Conservation (phyloP, 2,329 filamentous ascomycete species). For the Colletotrichum magnum region DNA sequence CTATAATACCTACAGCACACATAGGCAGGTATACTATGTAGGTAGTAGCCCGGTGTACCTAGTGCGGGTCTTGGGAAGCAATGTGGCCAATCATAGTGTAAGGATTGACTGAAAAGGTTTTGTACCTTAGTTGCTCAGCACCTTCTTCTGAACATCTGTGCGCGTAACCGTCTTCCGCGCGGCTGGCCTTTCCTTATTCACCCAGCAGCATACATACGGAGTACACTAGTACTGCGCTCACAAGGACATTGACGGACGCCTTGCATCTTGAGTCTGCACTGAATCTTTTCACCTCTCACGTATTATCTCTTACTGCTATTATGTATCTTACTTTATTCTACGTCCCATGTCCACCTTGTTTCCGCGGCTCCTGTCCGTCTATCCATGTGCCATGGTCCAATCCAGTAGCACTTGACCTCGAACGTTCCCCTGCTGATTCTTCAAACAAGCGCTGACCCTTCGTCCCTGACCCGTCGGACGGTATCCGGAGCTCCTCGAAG, state of each 20-base stretch:
- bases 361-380: not conserved
- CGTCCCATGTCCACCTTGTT: no score
- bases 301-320: no score
- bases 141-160: not conserved
- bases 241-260: not conserved
- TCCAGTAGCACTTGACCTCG: constrained; percentile 20
- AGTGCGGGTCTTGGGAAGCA: no score
- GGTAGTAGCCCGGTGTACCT: no score
- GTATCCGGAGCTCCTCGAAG: not conserved
- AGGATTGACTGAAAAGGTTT: no score
- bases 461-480: constrained; percentile 19
- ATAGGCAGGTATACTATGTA: no score
- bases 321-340: no score
- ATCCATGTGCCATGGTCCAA: not conserved
- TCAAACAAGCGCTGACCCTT: constrained; percentile 20
- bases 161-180: constrained; percentile 12
- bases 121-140: not conserved
- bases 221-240: not conserved
- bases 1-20: not conserved
- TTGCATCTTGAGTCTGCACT: not conserved
- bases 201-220: not conserved
- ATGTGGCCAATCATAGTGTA: no score
- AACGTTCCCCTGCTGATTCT: constrained; percentile 28
- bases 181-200: constrained; percentile 12
- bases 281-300: not conserved